Percentiles rank a stretch among this genome's conserved stretches.
Evolutionary conservation across 1,284 basidiomycete genomes (phyloP).

Genomic region (Cutaneotrichosporon sp.): DNA sequence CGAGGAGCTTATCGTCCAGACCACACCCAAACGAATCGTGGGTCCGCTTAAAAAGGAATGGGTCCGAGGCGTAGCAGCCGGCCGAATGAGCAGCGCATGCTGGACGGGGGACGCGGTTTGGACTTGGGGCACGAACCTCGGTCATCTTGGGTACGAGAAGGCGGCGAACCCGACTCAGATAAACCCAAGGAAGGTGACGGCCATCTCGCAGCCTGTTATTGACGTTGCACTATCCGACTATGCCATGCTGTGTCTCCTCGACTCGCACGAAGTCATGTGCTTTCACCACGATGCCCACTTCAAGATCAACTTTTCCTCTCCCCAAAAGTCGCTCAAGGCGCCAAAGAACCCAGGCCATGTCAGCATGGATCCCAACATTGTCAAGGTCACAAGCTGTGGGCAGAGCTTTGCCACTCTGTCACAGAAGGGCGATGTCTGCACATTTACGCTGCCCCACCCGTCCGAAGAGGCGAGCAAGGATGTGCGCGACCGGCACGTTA

Average conservation of each 20-base stretch:
- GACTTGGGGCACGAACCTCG: slow-evolving; percentile 94
- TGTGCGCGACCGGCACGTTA: slow-evolving; percentile 44
- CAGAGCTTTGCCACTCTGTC: slow-evolving; percentile 80
- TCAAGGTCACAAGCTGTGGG: slow-evolving; percentile 76
- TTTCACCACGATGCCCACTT: slow-evolving; percentile 71
- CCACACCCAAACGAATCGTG: slow-evolving; percentile 67
- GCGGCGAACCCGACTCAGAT: slow-evolving; percentile 70
- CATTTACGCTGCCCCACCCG: slow-evolving; percentile 60
- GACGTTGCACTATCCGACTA: slow-evolving; percentile 70
- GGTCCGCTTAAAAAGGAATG: slow-evolving; percentile 74
- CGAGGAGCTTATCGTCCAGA: slow-evolving; percentile 61
- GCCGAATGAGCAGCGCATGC: slow-evolving; percentile 79
- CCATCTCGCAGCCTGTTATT: slow-evolving; percentile 64
- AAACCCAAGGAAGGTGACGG: slow-evolving; percentile 75
- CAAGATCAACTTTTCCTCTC: slow-evolving; percentile 56
- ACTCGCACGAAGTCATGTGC: slow-evolving; percentile 72
- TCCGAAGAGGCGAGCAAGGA: slow-evolving; percentile 46
- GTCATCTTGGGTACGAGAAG: slow-evolving; percentile 80
- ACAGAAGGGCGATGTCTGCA: slow-evolving; percentile 85
- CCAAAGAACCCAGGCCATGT: slow-evolving; percentile 52
- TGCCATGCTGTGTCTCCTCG: slow-evolving; percentile 73
- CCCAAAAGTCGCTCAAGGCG: slow-evolving; percentile 12
- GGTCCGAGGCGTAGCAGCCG: slow-evolving; percentile 79
- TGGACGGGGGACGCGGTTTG: slow-evolving; percentile 80
- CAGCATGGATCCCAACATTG: slow-evolving; percentile 63